These are phyloP conservation scores for Plasmodium blacklocki DNA, from an alignment of 169 alveolate genomes.

Conservation along the genomic window DNA sequence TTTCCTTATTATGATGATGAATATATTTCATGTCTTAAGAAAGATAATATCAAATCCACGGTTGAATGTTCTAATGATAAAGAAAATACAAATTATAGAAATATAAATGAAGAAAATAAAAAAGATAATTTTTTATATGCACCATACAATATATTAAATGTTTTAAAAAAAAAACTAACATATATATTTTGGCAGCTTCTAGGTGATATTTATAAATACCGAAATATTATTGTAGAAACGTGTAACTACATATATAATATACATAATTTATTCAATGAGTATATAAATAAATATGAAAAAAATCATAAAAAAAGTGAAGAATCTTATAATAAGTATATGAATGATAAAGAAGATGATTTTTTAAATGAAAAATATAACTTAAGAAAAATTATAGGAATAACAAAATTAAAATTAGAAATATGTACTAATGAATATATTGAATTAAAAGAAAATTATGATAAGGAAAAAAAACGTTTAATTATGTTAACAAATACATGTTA, in stretches of 20 bases:
- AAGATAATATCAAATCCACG: too few species aligned
- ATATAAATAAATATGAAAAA: conserved; percentile 15
- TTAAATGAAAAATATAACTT: conserved; percentile 40
- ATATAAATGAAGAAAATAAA: too few species aligned
- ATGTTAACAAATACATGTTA: conserved; percentile 23
- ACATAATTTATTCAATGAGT: background rate
- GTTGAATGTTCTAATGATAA: too few species aligned
- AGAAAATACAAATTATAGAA: too few species aligned
- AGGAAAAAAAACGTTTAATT: conserved; percentile 18
- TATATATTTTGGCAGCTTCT: conserved; percentile 32
- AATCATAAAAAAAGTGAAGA: background rate
- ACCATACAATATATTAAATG: background rate
- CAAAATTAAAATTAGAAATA: conserved; percentile 15
- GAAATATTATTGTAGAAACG: conserved; percentile 32
- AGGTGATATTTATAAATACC: conserved; percentile 51
- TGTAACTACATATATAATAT: conserved; percentile 22
- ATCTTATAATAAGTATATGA: background rate
- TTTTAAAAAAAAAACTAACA: conserved; percentile 36
- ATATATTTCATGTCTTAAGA: too few species aligned
- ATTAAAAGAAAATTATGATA: conserved; percentile 7
- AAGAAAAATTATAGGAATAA: conserved; percentile 28
- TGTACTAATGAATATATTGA: conserved; percentile 30
- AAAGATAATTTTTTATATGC: too few species aligned
- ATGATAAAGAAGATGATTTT: conserved; percentile 17
- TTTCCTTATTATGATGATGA: too few species aligned